A percentile compares a stretch with the other conserved stretches of the same genome.
phyloP scores from a whole-genome alignment of 1,139 yeast species.

The Candida sp. region DNA sequence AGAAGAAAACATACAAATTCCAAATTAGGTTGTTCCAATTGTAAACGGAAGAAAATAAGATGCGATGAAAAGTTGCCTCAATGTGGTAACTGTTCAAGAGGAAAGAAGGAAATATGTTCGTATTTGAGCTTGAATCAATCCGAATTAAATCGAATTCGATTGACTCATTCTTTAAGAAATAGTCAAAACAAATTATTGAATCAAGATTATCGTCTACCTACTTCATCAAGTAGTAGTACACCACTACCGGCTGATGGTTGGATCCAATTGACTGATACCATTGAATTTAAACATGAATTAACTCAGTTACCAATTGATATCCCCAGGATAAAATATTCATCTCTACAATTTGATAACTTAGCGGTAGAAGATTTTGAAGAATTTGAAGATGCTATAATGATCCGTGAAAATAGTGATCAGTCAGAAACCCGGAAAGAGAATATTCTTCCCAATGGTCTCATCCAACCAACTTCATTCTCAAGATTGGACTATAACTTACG shows the following conservation, averaged over 20 bases:
- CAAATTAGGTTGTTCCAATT: conserved; percentile 39
- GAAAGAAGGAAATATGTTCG: conserved; percentile 28
- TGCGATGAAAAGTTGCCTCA: conserved; percentile 45
- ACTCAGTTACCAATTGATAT: conserved; percentile 19
- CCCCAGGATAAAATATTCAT: conserved; percentile 20
- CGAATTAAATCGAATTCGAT: conserved; percentile 24
- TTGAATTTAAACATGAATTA: conserved; percentile 26
- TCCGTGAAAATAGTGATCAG: conserved; percentile 11
- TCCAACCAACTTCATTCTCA: conserved; percentile 4
- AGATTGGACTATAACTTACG: conserved; percentile 4
- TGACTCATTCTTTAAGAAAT: conserved; percentile 26
- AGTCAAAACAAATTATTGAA: conserved; percentile 26
- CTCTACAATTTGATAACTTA: conserved; percentile 20
- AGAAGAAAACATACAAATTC: conserved; percentile 42
- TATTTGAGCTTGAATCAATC: conserved; percentile 22
- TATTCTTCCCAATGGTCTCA: conserved; percentile 8
- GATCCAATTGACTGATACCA: conserved; percentile 5
- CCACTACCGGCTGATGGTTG: neutral
- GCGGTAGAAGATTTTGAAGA: conserved; percentile 16
- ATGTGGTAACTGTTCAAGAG: conserved; percentile 37
- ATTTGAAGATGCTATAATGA: conserved; percentile 7
- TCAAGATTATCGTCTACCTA: conserved; percentile 26
- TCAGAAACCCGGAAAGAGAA: neutral
- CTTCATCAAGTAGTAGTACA: conserved; percentile 12
- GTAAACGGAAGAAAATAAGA: conserved; percentile 43